phyloP scores from a whole-genome alignment of 495 filamentous ascomycete species.

The Penicillium nucicola region DNA sequence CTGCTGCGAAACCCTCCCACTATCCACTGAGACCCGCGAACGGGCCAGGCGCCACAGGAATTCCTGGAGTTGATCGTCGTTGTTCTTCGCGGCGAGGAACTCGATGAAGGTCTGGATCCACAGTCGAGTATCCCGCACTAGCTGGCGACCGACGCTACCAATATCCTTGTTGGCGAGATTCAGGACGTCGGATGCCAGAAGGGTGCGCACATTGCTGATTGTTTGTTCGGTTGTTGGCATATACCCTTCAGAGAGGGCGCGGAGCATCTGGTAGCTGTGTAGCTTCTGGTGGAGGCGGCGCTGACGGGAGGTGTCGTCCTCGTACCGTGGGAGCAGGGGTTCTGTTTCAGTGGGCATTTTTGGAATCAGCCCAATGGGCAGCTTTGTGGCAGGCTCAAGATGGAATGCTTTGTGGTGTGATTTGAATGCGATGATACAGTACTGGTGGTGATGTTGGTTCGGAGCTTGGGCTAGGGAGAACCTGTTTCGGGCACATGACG shows the following conservation, averaged over 20 bases:
- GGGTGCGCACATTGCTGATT: constrained; percentile 75
- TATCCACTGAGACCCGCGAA: constrained; percentile 66
- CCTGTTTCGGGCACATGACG: constrained; percentile 12
- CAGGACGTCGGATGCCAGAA: constrained; percentile 74
- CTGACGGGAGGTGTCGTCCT: constrained; percentile 78
- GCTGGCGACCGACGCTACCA: constrained; percentile 69
- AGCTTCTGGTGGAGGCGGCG: constrained; percentile 77
- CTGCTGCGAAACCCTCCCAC: constrained; percentile 58
- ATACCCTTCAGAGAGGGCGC: constrained; percentile 79
- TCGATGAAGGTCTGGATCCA: constrained; percentile 74
- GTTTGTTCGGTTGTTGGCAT: constrained; percentile 89
- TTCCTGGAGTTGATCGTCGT: constrained; percentile 82
- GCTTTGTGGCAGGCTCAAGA: not conserved
- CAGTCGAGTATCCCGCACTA: constrained; percentile 68
- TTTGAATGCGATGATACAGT: not conserved
- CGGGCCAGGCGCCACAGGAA: constrained; percentile 83
- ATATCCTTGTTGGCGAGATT: constrained; percentile 73
- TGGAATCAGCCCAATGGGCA: constrained; percentile 9
- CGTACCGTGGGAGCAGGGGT: constrained; percentile 80
- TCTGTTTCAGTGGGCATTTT: constrained; percentile 60
- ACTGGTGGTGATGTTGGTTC: not conserved
- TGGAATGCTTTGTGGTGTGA: not conserved
- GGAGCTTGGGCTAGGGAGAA: not conserved
- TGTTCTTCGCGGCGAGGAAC: constrained; percentile 76
- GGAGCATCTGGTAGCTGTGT: constrained; percentile 87